Percentiles rank a stretch among this genome's conserved stretches.
Conservation (phyloP, 108 stramenopile genomes). For the Stephanodiscus minutulus region DNA sequence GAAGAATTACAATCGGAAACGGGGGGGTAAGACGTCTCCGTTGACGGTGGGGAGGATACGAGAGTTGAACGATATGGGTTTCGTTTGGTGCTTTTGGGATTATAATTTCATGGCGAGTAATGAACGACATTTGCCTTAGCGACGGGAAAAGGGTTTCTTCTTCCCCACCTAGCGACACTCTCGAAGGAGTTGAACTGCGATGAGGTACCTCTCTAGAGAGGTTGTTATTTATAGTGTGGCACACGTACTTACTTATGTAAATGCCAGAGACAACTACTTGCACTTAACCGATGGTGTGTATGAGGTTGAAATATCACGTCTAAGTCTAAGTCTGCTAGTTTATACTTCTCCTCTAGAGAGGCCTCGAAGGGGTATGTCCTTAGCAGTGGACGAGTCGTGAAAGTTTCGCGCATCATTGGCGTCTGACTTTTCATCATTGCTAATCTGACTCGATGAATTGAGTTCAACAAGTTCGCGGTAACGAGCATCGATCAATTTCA, state of each 20-base stretch:
- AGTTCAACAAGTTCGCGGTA: constrained; percentile 6
- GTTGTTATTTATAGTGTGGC: too few relatives aligned
- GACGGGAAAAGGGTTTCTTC: not conserved
- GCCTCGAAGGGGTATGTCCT: too few relatives aligned
- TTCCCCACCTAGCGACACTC: too few relatives aligned
- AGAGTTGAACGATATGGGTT: constrained; percentile 47
- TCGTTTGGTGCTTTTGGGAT: constrained; percentile 53
- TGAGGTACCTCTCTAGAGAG: not conserved
- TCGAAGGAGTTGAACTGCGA: not conserved
- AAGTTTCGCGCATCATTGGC: too few relatives aligned
- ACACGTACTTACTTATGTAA: not conserved
- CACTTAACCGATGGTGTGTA: not conserved
- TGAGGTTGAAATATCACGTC: not conserved
- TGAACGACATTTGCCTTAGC: constrained; percentile 7
- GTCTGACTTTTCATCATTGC: too few relatives aligned
- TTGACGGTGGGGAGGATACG: constrained; percentile 42
- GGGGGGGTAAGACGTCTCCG: constrained; percentile 15
- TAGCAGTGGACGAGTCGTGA: too few relatives aligned
- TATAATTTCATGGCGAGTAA: constrained; percentile 25
- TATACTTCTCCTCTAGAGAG: too few relatives aligned
- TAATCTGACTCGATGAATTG: not conserved
- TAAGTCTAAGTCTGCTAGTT: not conserved
- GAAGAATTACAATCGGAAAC: constrained; percentile 51
- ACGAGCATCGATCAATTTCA: constrained; percentile 31
- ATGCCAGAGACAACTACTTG: not conserved